Evolutionary conservation across 805 yeast genomes (phyloP).

Genomic region (Spathaspora girioi): DNA sequence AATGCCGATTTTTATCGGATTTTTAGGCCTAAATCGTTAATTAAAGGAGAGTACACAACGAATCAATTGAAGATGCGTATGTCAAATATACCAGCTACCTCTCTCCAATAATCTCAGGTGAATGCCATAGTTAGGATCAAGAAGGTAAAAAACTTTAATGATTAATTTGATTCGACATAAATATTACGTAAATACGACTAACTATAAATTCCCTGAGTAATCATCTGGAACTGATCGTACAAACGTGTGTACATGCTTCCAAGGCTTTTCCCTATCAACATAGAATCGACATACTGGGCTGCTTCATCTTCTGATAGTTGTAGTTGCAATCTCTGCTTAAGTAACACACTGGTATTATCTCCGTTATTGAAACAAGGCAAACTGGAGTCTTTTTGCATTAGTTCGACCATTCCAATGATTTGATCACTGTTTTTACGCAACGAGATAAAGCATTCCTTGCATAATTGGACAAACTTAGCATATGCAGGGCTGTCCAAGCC

Average conservation of each 20-base stretch:
- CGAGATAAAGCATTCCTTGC: slow-evolving; percentile 71
- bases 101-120: no score
- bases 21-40: no score
- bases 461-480: slow-evolving; percentile 54
- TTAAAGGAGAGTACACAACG: no score
- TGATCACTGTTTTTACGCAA: slow-evolving; percentile 72
- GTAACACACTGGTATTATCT: slow-evolving; percentile 70
- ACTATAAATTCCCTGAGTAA: slow-evolving; percentile 92
- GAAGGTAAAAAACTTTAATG: no score
- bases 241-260: slow-evolving; percentile 88
- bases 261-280: slow-evolving; percentile 72
- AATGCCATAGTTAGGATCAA: no score
- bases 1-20: no score
- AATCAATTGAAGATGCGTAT: no score
- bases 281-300: slow-evolving; percentile 73
- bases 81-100: no score
- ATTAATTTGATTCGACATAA: no score
- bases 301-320: slow-evolving; percentile 69
- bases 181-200: slow-evolving; percentile 13
- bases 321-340: slow-evolving; percentile 79
- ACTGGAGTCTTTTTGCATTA: slow-evolving; percentile 88
- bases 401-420: slow-evolving; percentile 77
- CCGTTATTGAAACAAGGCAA: slow-evolving; percentile 93
- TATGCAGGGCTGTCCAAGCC: slow-evolving; percentile 66
- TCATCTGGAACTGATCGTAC: slow-evolving; percentile 91